These are phyloP conservation scores for Henningerozyma blattae DNA, from an alignment of 805 yeast species.

Conservation along the genomic window DNA sequence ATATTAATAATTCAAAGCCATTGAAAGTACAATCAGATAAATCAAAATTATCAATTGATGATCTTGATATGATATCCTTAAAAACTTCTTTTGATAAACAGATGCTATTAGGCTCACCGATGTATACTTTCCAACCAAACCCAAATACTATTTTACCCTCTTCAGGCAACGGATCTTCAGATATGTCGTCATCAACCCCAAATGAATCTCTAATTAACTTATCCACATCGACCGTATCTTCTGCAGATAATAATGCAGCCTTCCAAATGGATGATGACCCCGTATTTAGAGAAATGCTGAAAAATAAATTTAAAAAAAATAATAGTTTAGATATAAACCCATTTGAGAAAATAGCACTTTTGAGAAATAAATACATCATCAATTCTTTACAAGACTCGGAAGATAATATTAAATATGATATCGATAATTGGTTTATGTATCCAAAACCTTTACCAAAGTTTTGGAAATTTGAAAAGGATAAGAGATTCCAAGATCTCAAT, in stretches of 20 bases:
- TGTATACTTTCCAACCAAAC: conserved; percentile 7
- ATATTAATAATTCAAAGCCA: neutral
- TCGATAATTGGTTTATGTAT: conserved; percentile 58
- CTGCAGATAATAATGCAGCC: no score
- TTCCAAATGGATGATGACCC: neutral
- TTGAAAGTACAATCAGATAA: neutral
- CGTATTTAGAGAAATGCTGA: conserved; percentile 80
- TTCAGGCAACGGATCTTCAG: neutral
- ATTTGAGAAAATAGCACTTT: conserved; percentile 24
- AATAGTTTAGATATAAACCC: conserved; percentile 4
- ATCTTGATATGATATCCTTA: conserved; percentile 21
- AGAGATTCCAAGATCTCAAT: conserved; percentile 15
- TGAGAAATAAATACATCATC: conserved; percentile 55
- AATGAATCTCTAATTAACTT: neutral
- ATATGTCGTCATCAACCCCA: neutral
- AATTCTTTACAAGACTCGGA: conserved; percentile 53
- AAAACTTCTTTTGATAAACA: conserved; percentile 21
- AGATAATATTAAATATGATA: conserved; percentile 62
- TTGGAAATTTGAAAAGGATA: conserved; percentile 29
- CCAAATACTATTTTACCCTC: neutral
- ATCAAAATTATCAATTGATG: conserved; percentile 15
- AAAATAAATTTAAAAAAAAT: conserved; percentile 34
- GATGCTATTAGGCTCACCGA: conserved; percentile 23
- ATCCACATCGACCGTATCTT: neutral
- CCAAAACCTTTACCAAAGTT: conserved; percentile 55